phyloP scores from a whole-genome alignment of 495 filamentous ascomycete genomes.

The Penicillium dipodomyicola region DNA sequence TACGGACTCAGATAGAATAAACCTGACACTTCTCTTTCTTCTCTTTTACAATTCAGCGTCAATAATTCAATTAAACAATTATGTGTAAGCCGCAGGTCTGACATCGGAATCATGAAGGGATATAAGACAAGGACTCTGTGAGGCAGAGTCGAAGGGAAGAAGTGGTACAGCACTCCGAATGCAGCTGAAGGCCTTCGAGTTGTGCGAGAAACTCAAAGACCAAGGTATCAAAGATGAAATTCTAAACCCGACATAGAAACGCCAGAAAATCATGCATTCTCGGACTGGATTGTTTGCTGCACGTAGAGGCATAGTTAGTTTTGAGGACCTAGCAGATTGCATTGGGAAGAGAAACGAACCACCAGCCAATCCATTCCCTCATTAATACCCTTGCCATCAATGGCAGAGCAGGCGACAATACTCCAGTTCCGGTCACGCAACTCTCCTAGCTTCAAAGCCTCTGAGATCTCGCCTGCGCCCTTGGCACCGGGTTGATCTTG shows the following conservation, averaged over 20 bases:
- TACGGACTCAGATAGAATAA: neutral
- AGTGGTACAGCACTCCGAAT: conserved; percentile 22
- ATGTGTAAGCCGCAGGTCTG: conserved; percentile 32
- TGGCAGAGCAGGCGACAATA: conserved; percentile 94
- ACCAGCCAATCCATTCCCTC: conserved; percentile 99
- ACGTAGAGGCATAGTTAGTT: conserved; percentile 15
- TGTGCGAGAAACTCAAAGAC: conserved; percentile 13
- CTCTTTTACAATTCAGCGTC: conserved; percentile 7
- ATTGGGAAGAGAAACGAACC: conserved; percentile 54
- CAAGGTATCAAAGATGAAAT: conserved; percentile 37
- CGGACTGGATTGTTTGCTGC: conserved; percentile 50
- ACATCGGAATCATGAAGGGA: conserved; percentile 32
- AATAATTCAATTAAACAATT: conserved; percentile 41
- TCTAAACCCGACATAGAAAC: conserved; percentile 38
- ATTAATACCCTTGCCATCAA: conserved; percentile 88
- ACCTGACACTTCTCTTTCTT: too few relatives aligned
- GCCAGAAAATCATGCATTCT: conserved; percentile 44
- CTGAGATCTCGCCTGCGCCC: conserved; percentile 93
- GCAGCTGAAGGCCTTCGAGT: conserved; percentile 25
- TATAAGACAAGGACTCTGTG: conserved; percentile 42
- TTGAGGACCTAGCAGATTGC: neutral
- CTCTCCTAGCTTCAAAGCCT: conserved; percentile 84
- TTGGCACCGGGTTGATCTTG: conserved; percentile 97
- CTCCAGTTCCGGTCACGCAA: conserved; percentile 97
- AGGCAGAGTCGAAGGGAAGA: conserved; percentile 29